Conservation (phyloP, 768 basidiomycete genomes). For the Suillus paluster region DNA sequence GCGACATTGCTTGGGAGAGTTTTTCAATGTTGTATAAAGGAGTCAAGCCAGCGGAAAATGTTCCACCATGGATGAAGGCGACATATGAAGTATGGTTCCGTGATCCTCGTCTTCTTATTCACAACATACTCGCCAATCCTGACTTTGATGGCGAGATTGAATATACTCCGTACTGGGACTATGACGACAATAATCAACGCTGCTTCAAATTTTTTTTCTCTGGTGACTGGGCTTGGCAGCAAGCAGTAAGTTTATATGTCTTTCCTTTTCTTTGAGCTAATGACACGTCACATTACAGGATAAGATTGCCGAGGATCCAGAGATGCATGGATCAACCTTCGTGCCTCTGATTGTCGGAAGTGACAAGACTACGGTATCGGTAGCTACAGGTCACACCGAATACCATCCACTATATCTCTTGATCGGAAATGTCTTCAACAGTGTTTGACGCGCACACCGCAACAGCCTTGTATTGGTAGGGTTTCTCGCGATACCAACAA, state of each 20-base stretch:
- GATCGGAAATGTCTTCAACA: too few species aligned
- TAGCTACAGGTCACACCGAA: too few species aligned
- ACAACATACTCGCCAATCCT: constrained; percentile 28
- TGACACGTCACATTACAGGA: not conserved
- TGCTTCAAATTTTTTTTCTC: constrained; percentile 27
- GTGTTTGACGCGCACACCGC: too few species aligned
- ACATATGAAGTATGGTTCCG: constrained; percentile 34
- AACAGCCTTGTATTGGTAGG: too few species aligned
- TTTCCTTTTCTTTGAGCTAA: constrained; percentile 2
- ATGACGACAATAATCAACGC: constrained; percentile 8
- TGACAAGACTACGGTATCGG: too few species aligned
- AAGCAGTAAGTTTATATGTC: constrained; percentile 32
- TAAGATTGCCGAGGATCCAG: constrained; percentile 14
- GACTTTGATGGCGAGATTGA: constrained; percentile 26
- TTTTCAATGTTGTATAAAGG: constrained; percentile 24
- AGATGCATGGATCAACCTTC: constrained; percentile 30
- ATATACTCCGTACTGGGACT: constrained; percentile 20
- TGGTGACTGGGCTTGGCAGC: constrained; percentile 33
- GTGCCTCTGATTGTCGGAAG: too few species aligned
- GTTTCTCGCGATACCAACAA: too few species aligned
- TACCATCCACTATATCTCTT: too few species aligned
- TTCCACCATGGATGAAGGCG: constrained; percentile 30
- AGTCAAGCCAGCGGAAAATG: constrained; percentile 13
- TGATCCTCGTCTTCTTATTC: constrained; percentile 20
- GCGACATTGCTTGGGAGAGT: too few species aligned